Base-by-base conservation (phyloP, 495 filamentous ascomycete species). In the Penicillium maclennaniae region DNA sequence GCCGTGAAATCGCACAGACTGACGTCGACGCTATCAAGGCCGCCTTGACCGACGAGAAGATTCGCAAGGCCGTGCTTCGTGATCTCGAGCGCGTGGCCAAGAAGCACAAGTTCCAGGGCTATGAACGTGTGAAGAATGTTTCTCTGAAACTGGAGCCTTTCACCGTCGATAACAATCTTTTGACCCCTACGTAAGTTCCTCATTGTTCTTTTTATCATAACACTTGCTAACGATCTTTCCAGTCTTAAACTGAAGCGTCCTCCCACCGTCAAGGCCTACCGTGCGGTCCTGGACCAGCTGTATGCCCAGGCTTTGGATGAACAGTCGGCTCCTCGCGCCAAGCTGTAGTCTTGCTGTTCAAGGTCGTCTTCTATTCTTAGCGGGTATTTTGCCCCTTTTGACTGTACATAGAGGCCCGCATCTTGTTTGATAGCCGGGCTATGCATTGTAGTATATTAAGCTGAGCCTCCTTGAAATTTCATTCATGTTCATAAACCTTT, bases 211-310 rank as follows among this genome's bases (percentile, higher is more conserved):
- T 55, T 14, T 54, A 44, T 39, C 26, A n/a, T 16, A 42, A 17
- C 4, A 1, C 5, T 66, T 65, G 59, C 73, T 80, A 65, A 79
- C 63, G 3, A 38, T 23, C 34, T 41, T 26, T 40, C 54, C 46
- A 97, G 92, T 43, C 73, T 98, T 44, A 98, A 98, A 73, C 79
- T 97, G 62, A 98, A 98, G 81, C 84, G 93, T 19, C 89, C 92
- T 39, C 91, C 91, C 50, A 80, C 86, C n/a, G 87, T 82, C 31
- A 91, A 87, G 76, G 79, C 76, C 47, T 98, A 86, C 72, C 84
- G 86, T 43, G 62, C 68, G 17, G 76, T 90, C 46, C 76, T 97
- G 19, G 89, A 95, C 59, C 74, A 83, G 56, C 79, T 96, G 67
- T 97, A 98, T 62, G 83, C 82, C 37, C 87, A 96, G 71, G 72